A percentile compares a stretch with the other conserved stretches of the same genome.
These are phyloP conservation scores for Eucalyptus tenuipes DNA, from an alignment of 345 rosid species.

Conservation along the genomic window DNA sequence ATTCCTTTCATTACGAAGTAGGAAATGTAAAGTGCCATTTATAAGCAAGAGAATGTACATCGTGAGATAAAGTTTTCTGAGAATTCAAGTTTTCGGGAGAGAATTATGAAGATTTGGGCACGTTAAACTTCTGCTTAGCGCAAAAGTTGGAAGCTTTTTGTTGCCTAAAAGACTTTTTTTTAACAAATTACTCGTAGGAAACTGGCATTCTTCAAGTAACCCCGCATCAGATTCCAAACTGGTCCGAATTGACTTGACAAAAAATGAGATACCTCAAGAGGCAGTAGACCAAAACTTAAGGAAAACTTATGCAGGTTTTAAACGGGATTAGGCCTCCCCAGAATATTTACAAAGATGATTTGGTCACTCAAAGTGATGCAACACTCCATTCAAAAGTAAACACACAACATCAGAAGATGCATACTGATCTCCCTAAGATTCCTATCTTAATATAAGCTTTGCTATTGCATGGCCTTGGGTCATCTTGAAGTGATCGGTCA, in stretches of 20 bases:
- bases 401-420: not conserved
- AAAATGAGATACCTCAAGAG: not conserved
- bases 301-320: not conserved
- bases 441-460: not conserved
- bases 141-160: not conserved
- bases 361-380: not conserved
- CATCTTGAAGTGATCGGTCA: conserved; percentile 38
- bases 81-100: too few species aligned
- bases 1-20: too few species aligned
- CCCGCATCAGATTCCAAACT: not conserved
- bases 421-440: not conserved
- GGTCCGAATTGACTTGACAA: not conserved
- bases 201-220: not conserved
- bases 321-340: not conserved
- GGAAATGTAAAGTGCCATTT: too few species aligned
- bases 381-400: not conserved
- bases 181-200: not conserved
- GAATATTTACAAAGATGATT: not conserved
- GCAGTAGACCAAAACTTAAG: not conserved
- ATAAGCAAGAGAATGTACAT: too few species aligned
- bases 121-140: not conserved
- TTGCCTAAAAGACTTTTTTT: not conserved
- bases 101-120: not conserved
- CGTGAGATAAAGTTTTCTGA: too few species aligned
- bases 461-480: conserved; percentile 32